A percentile compares a stretch with the other conserved stretches of the same genome.
Evolutionary conservation across 1,139 yeast genomes (phyloP).

Genomic region (Lodderomyces jiufengensis): DNA sequence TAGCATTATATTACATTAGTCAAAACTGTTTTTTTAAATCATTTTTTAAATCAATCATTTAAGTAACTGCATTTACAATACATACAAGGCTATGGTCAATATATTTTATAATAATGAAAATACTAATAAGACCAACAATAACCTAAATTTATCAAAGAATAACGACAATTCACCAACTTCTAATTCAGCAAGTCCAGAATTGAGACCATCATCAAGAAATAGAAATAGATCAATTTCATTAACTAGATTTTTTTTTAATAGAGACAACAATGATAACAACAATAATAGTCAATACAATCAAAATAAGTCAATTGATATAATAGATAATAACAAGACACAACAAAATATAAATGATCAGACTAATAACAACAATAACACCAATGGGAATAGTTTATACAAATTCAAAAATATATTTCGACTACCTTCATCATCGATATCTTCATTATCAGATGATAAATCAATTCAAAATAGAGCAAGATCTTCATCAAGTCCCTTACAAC

Average conservation of each 20-base stretch:
- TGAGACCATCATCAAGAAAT: slow-evolving; percentile 12
- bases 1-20: neutral
- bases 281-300: neutral
- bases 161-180: neutral
- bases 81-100: neutral
- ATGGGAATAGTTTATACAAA: slow-evolving; percentile 6
- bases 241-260: slow-evolving; percentile 17
- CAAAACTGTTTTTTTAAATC: too few species aligned
- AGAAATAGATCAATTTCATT: slow-evolving; percentile 20
- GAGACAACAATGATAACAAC: slow-evolving; percentile 8
- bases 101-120: neutral
- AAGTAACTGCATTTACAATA: too few species aligned
- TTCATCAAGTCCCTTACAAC: slow-evolving; percentile 6
- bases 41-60: too few species aligned
- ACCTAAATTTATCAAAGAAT: neutral
- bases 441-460: neutral
- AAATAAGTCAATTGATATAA: too few species aligned
- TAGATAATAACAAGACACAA: neutral
- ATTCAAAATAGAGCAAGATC: slow-evolving; percentile 1
- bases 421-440: slow-evolving; percentile 6
- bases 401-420: slow-evolving; percentile 12
- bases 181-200: slow-evolving; percentile 1
- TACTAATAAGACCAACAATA: neutral
- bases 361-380: slow-evolving; percentile 2
- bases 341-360: neutral